Base-by-base conservation (phyloP, 441 rosid genomes). In the Francoa sonchifolia region DNA sequence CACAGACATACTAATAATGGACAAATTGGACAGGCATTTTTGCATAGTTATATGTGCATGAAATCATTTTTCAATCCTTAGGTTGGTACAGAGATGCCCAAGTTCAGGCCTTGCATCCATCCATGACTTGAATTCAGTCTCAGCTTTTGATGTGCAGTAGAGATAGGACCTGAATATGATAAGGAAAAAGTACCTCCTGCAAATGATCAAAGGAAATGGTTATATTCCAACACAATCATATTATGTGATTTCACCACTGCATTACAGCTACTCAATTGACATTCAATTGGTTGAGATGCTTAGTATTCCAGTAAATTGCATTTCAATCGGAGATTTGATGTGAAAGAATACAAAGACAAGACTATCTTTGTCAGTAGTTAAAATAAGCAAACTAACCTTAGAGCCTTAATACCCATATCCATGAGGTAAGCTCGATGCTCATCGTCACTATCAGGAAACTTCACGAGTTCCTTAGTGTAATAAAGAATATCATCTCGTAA, bases 171-270 rank as follows among this genome's bases (percentile, higher is more conserved):
- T 76, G 77, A 70, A 92, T 30, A 88, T 83, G 50, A 92, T 77
- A 34, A 86, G 82, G 65, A 61, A 72, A 57, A 92, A 86, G 70
- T 92, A 92, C 10, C 96, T 79, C 88, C 96, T 92, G 90, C 59
- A 59, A 61, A 8, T 5, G 14, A 39, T 19, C 32, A 33, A 25
- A 18, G 11, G 1, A 37, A 16, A 3, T 42, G n/a, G 19, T 56
- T 38, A 45, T 5, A 17, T 10, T 5, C 6, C 1, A 8, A 21
- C n/a, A n/a, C n/a, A n/a, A n/a, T n/a, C n/a, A n/a, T n/a, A n/a
- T n/a, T n/a, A n/a, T n/a, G n/a, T n/a, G n/a, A n/a, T n/a, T n/a
- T n/a, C n/a, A n/a, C n/a, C n/a, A n/a, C n/a, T n/a, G n/a, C n/a
- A n/a, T n/a, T n/a, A n/a, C n/a, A n/a, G n/a, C n/a, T n/a, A n/a